phyloP scores from a whole-genome alignment of 169 alveolate genomes.

The Babesia bigemina region DNA sequence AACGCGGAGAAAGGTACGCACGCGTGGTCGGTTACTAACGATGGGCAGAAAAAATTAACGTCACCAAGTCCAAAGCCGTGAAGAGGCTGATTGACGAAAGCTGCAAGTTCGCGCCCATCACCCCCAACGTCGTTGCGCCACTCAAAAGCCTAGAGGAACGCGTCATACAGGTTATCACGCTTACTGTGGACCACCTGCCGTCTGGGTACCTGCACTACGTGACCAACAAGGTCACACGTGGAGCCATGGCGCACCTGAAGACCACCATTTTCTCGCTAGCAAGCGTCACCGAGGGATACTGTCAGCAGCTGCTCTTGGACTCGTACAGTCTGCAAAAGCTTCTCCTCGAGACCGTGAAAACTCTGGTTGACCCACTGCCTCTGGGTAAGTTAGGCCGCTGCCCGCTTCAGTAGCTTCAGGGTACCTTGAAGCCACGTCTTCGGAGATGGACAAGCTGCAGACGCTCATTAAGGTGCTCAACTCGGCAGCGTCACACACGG shows the following conservation, averaged over 20 bases:
- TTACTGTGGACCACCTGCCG: slow-evolving; percentile 50
- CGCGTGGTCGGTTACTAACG: background rate
- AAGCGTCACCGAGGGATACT: slow-evolving; percentile 56
- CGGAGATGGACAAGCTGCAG: slow-evolving; percentile 60
- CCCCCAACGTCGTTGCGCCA: slow-evolving; percentile 34
- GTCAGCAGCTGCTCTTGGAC: slow-evolving; percentile 75
- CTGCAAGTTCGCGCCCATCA: slow-evolving; percentile 46
- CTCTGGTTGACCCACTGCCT: slow-evolving; percentile 50
- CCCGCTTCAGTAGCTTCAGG: background rate
- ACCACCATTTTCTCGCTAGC: slow-evolving; percentile 67
- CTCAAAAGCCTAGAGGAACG: slow-evolving; percentile 25
- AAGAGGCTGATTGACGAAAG: slow-evolving; percentile 49
- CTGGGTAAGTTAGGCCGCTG: slow-evolving; percentile 10
- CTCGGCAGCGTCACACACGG: slow-evolving; percentile 14
- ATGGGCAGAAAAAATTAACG: slow-evolving; percentile 41
- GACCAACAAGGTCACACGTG: slow-evolving; percentile 71
- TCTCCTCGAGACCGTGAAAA: slow-evolving; percentile 31
- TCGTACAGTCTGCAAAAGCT: slow-evolving; percentile 64
- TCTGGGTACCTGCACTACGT: slow-evolving; percentile 60
- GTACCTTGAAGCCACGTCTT: slow-evolving; percentile 33
- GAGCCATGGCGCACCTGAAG: slow-evolving; percentile 67
- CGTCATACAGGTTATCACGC: slow-evolving; percentile 26
- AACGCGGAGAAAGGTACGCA: slow-evolving; percentile 47
- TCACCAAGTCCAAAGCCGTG: slow-evolving; percentile 42
- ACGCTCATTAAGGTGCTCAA: slow-evolving; percentile 51